These are phyloP conservation scores for Cordia subcordata DNA, from an alignment of 257 asterid genomes.

Conservation along the genomic window DNA sequence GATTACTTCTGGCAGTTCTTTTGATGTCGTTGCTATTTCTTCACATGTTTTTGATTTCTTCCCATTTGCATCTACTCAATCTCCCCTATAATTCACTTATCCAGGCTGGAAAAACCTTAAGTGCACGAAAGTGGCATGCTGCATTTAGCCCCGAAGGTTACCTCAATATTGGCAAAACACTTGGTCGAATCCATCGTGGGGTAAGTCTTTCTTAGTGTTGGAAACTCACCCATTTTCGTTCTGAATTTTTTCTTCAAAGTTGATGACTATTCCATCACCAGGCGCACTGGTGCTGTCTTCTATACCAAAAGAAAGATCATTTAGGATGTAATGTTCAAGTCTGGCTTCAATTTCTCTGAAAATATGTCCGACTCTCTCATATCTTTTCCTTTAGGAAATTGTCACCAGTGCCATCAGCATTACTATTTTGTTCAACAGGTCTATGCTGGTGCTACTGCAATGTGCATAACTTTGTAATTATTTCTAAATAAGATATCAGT, in stretches of 20 bases:
- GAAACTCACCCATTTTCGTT: not conserved
- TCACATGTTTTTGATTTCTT: slow-evolving; percentile 12
- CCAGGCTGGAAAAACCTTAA: slow-evolving; percentile 88
- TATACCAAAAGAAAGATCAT: too few relatives aligned
- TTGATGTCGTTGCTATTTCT: not conserved
- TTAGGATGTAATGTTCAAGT: too few relatives aligned
- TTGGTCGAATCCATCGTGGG: slow-evolving; percentile 76
- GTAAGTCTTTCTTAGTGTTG: slow-evolving; percentile 36
- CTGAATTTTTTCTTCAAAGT: not conserved
- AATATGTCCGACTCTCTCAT: too few relatives aligned
- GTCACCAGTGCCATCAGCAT: too few relatives aligned
- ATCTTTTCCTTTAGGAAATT: too few relatives aligned
- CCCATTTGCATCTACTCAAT: slow-evolving; percentile 14
- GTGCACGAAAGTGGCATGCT: slow-evolving; percentile 84
- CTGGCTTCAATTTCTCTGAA: too few relatives aligned
- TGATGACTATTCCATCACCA: too few relatives aligned
- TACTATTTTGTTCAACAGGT: too few relatives aligned
- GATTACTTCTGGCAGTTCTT: not conserved
- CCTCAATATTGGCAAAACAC: slow-evolving; percentile 81
- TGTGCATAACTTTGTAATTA: too few relatives aligned
- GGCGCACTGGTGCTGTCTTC: too few relatives aligned
- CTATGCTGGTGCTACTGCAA: too few relatives aligned
- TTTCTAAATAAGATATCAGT: too few relatives aligned
- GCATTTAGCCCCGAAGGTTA: slow-evolving; percentile 77
- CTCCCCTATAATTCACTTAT: slow-evolving; percentile 19